These are phyloP conservation scores for Trypanosomatidae sp. DNA, from an alignment of 208 protist genomes.

Conservation along the genomic window DNA sequence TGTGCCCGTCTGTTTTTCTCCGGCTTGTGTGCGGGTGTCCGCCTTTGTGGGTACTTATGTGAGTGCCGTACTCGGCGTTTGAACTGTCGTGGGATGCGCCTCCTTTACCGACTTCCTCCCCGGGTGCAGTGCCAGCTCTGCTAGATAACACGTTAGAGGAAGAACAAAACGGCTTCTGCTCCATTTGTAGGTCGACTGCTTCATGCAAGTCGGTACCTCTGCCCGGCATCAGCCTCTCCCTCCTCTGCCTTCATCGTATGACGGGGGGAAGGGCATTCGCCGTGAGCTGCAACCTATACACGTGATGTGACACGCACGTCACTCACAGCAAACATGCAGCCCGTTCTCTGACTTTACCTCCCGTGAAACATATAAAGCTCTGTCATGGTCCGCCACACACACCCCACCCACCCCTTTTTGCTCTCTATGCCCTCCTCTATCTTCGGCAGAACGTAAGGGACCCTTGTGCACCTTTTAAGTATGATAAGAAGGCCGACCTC, in stretches of 20 bases:
- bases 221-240: not conserved
- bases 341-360: not conserved
- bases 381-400: not conserved
- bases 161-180: not conserved
- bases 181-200: conserved; percentile 1
- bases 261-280: not conserved
- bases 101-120: not conserved
- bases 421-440: not conserved
- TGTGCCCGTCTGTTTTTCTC: not conserved
- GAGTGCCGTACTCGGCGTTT: not conserved
- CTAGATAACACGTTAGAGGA: not conserved
- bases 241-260: not conserved
- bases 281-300: not conserved
- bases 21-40: not conserved
- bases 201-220: conserved; percentile 2
- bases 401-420: not conserved
- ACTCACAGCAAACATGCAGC: not conserved
- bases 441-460: not conserved
- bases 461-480: not conserved
- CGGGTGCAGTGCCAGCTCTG: not conserved
- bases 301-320: not conserved
- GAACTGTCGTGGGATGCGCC: not conserved
- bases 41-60: not conserved
- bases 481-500: not conserved
- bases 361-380: not conserved